Conservation (phyloP, 257 asterid species). For the Solanum habrochaites region DNA sequence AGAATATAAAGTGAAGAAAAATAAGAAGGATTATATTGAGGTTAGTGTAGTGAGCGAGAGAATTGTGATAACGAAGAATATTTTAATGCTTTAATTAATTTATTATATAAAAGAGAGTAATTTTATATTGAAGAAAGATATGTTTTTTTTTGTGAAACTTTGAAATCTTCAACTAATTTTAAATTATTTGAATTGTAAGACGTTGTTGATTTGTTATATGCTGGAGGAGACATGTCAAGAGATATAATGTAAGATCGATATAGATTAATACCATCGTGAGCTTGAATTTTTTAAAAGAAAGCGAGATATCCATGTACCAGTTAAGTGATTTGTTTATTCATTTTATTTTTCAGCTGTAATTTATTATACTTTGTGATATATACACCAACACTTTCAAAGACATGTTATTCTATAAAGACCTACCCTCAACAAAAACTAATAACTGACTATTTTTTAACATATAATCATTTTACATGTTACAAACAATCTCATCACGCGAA, state of each 20-base stretch:
- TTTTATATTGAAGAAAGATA: not conserved
- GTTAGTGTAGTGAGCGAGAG: not conserved
- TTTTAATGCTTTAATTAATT: too few relatives aligned
- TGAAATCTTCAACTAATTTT: not conserved
- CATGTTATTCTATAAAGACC: not conserved
- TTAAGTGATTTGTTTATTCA: not conserved
- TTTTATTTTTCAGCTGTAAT: not conserved
- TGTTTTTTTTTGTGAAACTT: too few relatives aligned
- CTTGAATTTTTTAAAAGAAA: not conserved
- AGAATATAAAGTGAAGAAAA: not conserved
- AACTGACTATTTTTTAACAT: not conserved
- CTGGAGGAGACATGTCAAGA: too few relatives aligned
- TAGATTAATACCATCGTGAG: not conserved
- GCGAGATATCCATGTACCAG: not conserved
- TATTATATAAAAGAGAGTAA: not conserved
- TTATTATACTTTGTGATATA: not conserved
- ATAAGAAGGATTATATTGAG: too few relatives aligned
- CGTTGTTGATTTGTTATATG: not conserved
- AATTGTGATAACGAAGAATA: too few relatives aligned
- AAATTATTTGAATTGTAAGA: too few relatives aligned
- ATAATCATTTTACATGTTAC: not conserved
- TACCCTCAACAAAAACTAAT: not conserved
- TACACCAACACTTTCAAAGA: not conserved
- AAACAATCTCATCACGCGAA: accelerated
- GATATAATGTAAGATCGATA: too few relatives aligned